Percentiles rank a stretch among this genome's conserved stretches.
These are phyloP conservation scores for Skeletonema marinoi DNA, from an alignment of 108 stramenopile species.

Conservation along the genomic window DNA sequence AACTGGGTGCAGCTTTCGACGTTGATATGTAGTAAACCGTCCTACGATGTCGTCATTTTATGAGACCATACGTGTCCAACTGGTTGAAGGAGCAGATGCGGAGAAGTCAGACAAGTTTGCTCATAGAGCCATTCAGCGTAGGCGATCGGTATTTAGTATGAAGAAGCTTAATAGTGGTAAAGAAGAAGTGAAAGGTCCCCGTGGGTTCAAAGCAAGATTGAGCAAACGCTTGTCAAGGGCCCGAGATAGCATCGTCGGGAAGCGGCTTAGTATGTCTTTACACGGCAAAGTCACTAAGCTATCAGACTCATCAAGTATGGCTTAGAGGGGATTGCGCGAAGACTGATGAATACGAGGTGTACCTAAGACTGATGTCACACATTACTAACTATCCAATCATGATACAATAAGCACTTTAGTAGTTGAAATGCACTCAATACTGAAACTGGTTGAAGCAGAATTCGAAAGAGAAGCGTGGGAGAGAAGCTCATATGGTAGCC, in stretches of 20 bases:
- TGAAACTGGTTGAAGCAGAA: too few species aligned
- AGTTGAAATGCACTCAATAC: too few species aligned
- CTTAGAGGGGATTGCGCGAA: too few species aligned
- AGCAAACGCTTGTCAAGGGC: neutral
- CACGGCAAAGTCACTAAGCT: too few species aligned
- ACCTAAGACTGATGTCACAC: too few species aligned
- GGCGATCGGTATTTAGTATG: conserved; percentile 1
- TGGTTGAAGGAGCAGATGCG: neutral
- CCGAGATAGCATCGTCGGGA: neutral
- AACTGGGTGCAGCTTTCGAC: conserved; percentile 13
- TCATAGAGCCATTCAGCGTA: conserved; percentile 6
- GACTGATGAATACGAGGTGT: too few species aligned
- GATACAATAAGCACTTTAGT: too few species aligned
- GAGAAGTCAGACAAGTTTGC: neutral
- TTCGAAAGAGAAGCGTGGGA: too few species aligned
- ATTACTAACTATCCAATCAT: too few species aligned
- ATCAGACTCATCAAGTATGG: too few species aligned
- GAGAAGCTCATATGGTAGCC: too few species aligned
- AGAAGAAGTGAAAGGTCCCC: neutral
- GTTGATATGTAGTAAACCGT: neutral
- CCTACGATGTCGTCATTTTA: conserved; percentile 23
- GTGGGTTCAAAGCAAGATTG: neutral
- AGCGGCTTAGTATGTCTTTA: neutral
- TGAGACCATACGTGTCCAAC: conserved; percentile 8
- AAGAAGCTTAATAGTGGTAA: neutral